A percentile compares a stretch with the other conserved stretches of the same genome.
Conservation (phyloP, 805 yeast species). For the Wickerhamiella kazuoi region DNA sequence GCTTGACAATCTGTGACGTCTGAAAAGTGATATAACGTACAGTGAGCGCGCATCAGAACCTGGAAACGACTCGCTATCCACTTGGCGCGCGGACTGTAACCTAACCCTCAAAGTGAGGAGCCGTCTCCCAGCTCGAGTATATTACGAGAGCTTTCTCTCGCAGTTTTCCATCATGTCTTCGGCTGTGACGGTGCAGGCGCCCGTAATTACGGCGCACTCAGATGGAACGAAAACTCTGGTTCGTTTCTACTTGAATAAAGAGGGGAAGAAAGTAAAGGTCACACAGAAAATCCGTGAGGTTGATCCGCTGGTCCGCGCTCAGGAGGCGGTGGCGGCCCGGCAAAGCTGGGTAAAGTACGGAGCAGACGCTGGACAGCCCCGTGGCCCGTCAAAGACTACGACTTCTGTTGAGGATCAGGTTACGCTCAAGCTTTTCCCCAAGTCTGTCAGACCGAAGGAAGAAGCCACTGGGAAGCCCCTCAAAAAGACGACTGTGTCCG, state of each 20-base stretch:
- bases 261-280: slow-evolving; percentile 70
- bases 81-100: no score
- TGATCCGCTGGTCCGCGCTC: slow-evolving; percentile 62
- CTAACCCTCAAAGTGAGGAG: no score
- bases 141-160: no score
- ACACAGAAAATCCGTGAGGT: slow-evolving; percentile 72
- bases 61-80: no score
- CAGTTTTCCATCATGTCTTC: no score
- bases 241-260: slow-evolving; percentile 24
- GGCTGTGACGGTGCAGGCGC: no score
- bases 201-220: no score
- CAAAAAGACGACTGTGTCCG: slow-evolving; percentile 27
- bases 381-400: slow-evolving; percentile 80
- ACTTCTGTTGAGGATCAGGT: slow-evolving; percentile 66
- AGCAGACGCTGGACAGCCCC: slow-evolving; percentile 55
- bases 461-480: slow-evolving; percentile 29
- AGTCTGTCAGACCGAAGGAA: slow-evolving; percentile 22
- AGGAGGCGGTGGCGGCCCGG: slow-evolving; percentile 73
- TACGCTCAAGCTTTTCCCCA: slow-evolving; percentile 46
- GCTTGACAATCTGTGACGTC: no score
- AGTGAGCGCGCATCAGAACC: no score
- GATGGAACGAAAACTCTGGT: not conserved
- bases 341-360: slow-evolving; percentile 83
- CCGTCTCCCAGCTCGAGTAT: no score
- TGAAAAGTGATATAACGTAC: no score